These are phyloP conservation scores for Yamadazyma dendronema DNA, from an alignment of 1,139 yeast genomes.

Conservation along the genomic window DNA sequence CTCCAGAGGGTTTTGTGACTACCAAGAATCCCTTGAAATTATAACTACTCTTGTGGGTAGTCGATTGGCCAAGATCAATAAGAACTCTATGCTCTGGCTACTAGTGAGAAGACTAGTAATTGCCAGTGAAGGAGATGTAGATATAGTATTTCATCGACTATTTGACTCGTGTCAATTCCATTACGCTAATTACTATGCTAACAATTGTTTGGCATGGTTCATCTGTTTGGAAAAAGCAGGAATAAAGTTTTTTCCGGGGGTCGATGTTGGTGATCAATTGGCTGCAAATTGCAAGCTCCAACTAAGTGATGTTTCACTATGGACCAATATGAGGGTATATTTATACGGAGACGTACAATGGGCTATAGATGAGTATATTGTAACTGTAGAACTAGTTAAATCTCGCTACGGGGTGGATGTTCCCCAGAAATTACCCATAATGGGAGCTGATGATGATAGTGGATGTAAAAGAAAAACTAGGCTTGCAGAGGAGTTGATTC, in stretches of 20 bases:
- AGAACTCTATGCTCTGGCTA: constrained; percentile 43
- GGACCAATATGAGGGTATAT: constrained; percentile 22
- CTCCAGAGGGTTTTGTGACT: constrained; percentile 11
- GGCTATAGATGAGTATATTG: constrained; percentile 19
- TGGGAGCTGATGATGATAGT: too few relatives aligned
- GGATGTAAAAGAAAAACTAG: too few relatives aligned
- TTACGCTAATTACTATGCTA: constrained; percentile 44
- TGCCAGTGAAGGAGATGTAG: neutral
- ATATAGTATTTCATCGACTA: constrained; percentile 13
- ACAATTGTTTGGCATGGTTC: constrained; percentile 33
- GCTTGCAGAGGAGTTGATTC: neutral
- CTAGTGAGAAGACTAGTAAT: constrained; percentile 28
- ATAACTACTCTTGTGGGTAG: constrained; percentile 33
- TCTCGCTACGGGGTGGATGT: neutral
- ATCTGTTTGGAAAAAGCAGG: constrained; percentile 14
- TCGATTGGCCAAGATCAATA: constrained; percentile 37
- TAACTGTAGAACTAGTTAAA: neutral
- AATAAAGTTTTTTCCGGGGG: neutral
- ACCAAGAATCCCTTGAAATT: constrained; percentile 27
- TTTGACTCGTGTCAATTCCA: constrained; percentile 35
- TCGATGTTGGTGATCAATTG: neutral
- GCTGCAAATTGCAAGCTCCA: constrained; percentile 19
- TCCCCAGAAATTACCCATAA: too few relatives aligned
- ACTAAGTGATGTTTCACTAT: constrained; percentile 35
- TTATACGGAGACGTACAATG: neutral